These are phyloP conservation scores for Zygotorulaspora mrakii DNA, from an alignment of 1,139 yeast genomes.

Conservation along the genomic window DNA sequence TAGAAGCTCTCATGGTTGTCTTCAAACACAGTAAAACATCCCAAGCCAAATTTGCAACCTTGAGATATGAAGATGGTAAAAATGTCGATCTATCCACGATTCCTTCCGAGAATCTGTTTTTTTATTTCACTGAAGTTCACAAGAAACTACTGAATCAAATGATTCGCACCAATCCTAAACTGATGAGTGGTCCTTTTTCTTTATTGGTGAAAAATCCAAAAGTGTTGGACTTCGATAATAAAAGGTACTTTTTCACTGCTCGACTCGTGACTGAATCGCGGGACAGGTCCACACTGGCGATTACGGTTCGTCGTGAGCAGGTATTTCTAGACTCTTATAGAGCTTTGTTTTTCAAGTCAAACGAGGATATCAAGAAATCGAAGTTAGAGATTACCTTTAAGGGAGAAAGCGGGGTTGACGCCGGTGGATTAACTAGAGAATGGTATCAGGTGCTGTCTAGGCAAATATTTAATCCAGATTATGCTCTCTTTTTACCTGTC, in stretches of 20 bases:
- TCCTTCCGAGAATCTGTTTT: conserved; percentile 76
- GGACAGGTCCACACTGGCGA: conserved; percentile 49
- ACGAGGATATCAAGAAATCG: conserved; percentile 69
- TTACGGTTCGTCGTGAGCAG: conserved; percentile 80
- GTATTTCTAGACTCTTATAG: conserved; percentile 91
- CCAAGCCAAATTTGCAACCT: conserved; percentile 37
- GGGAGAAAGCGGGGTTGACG: conserved; percentile 96
- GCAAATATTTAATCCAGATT: conserved; percentile 95
- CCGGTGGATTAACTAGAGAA: conserved; percentile 96
- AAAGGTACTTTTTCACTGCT: conserved; percentile 78
- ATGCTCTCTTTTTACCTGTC: conserved; percentile 88
- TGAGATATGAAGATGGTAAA: conserved; percentile 56
- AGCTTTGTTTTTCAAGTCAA: conserved; percentile 73
- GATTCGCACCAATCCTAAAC: conserved; percentile 86
- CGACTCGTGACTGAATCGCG: conserved; percentile 52
- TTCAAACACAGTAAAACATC: conserved; percentile 81
- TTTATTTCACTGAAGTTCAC: conserved; percentile 86
- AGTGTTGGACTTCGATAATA: conserved; percentile 92
- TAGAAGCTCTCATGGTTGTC: conserved; percentile 92
- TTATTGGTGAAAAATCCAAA: conserved; percentile 85
- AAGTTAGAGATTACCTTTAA: conserved; percentile 77
- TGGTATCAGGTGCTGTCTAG: conserved; percentile 95
- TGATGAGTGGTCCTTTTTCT: conserved; percentile 96
- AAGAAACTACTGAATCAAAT: conserved; percentile 85
- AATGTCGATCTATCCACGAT: conserved; percentile 69